Conservation (phyloP, 192 early-diverging fungal species). For the Thamnidium elegans region DNA sequence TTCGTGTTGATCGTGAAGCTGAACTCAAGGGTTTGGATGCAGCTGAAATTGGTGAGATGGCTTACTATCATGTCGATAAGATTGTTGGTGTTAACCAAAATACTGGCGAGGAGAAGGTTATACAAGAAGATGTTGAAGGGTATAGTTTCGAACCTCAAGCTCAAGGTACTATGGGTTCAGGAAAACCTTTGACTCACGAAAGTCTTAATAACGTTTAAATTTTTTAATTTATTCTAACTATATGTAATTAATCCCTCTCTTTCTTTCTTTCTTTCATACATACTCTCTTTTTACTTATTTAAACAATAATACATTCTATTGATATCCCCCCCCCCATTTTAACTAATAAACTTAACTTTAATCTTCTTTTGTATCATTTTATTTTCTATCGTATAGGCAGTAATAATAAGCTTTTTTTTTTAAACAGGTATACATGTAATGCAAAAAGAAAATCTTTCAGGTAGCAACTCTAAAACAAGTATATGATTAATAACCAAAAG, state of each 20-base stretch:
- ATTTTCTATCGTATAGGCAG: no score
- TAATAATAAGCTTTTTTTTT: no score
- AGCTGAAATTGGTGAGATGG: slow-evolving; percentile 78
- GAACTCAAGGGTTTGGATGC: slow-evolving; percentile 73
- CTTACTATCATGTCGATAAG: slow-evolving; percentile 50
- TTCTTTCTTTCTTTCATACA: neutral
- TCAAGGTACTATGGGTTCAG: slow-evolving; percentile 23
- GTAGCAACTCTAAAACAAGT: no score
- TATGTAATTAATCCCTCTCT: neutral
- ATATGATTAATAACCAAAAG: no score
- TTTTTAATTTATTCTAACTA: neutral
- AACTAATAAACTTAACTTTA: no score
- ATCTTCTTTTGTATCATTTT: no score
- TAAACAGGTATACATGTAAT: no score
- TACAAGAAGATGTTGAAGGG: slow-evolving; percentile 21
- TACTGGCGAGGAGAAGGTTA: slow-evolving; percentile 29
- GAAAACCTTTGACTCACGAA: neutral
- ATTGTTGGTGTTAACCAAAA: slow-evolving; percentile 37
- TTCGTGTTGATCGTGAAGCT: slow-evolving; percentile 72
- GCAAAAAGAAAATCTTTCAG: no score
- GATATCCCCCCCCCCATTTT: neutral
- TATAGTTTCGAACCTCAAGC: slow-evolving; percentile 2
- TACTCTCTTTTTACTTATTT: neutral
- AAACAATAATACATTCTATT: neutral
- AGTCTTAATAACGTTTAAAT: slow-evolving; percentile 3